Conservation (phyloP, 164 flowering plant genomes). For the Dillenia suffruticosa region DNA sequence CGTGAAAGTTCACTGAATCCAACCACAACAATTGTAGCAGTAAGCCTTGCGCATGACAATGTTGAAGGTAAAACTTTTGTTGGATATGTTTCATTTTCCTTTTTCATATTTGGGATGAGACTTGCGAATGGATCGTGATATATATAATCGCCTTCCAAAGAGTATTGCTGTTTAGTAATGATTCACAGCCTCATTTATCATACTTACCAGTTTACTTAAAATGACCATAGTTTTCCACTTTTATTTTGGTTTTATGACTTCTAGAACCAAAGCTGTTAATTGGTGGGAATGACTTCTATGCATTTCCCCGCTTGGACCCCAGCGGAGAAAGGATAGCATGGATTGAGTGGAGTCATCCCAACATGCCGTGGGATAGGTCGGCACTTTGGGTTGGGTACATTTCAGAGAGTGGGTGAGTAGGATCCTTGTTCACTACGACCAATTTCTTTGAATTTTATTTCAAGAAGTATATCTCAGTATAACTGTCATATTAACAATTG, state of each 20-base stretch:
- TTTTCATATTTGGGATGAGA: background rate
- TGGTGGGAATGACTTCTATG: slow-evolving; percentile 91
- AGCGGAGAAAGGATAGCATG: slow-evolving; percentile 77
- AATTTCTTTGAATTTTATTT: no score
- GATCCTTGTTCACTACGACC: background rate
- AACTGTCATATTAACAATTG: no score
- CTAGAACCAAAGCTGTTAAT: slow-evolving; percentile 76
- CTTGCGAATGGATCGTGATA: no score
- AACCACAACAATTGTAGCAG: slow-evolving; percentile 55
- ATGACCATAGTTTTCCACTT: background rate
- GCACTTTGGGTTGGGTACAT: slow-evolving; percentile 94
- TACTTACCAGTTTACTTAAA: no score
- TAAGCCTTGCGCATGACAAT: slow-evolving; percentile 30
- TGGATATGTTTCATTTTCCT: background rate
- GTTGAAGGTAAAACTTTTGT: slow-evolving; percentile 51
- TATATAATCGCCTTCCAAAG: no score
- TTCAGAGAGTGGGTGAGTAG: slow-evolving; percentile 72
- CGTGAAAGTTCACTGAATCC: slow-evolving; percentile 65
- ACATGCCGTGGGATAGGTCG: slow-evolving; percentile 98
- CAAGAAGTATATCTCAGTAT: no score
- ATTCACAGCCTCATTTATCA: no score
- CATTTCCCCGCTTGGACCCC: slow-evolving; percentile 81
- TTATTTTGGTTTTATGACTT: slow-evolving; percentile 11
- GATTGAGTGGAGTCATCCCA: slow-evolving; percentile 94
- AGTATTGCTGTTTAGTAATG: no score